Percentiles rank a stretch among this genome's conserved stretches.
phyloP scores from a whole-genome alignment of 2,329 filamentous ascomycete genomes.

The Metarhizium humberi region DNA sequence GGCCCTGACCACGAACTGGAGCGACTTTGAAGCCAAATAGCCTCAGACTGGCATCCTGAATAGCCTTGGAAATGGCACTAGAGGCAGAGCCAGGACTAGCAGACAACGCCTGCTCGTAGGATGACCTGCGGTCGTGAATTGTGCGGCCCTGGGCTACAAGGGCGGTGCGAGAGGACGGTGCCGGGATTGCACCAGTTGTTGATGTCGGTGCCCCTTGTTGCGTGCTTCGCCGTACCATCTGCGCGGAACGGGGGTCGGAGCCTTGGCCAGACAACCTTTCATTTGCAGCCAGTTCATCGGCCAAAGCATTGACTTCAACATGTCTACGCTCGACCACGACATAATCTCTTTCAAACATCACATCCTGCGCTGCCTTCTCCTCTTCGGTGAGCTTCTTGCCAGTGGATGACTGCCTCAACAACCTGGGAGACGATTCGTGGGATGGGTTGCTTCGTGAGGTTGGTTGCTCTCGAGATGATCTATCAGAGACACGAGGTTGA shows the following conservation, averaged over 20 bases:
- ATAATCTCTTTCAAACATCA: conserved; percentile 87
- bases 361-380: conserved; percentile 71
- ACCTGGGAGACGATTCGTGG: neutral
- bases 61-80: conserved; percentile 87
- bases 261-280: conserved; percentile 47
- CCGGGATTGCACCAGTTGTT: conserved; percentile 58
- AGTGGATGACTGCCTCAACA: conserved; percentile 14
- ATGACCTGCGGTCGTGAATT: conserved; percentile 66
- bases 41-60: conserved; percentile 80
- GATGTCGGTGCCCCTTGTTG: conserved; percentile 65
- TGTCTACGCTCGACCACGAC: conserved; percentile 91
- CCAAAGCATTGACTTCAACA: conserved; percentile 94
- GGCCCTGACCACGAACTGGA: conserved; percentile 54
- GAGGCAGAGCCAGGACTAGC: conserved; percentile 64
- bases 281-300: conserved; percentile 85
- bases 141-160: conserved; percentile 62
- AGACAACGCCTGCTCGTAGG: conserved; percentile 69
- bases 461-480: conserved; percentile 16
- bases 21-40: conserved; percentile 64
- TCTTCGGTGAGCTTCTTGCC: conserved; percentile 42
- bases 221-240: conserved; percentile 66
- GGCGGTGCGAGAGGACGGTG: conserved; percentile 60
- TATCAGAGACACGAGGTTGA: conserved; percentile 24
- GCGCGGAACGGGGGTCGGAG: conserved; percentile 46
- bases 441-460: conserved; percentile 23